A percentile compares a stretch with the other conserved stretches of the same genome.
Conservation (phyloP, 768 basidiomycete genomes). For the Tulasnella sp. region DNA sequence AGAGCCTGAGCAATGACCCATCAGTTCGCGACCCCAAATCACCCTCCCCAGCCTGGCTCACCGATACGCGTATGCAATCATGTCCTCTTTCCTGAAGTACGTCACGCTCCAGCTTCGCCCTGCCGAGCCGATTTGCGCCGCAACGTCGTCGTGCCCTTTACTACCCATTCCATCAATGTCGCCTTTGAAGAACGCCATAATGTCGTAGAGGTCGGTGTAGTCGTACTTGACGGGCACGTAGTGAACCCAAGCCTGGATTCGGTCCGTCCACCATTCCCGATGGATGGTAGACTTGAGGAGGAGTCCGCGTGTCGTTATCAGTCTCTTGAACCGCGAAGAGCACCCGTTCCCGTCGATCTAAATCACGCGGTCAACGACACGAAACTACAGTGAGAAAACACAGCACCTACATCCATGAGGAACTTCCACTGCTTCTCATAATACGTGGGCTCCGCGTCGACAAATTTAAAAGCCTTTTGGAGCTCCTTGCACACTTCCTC, state of each 20-base stretch:
- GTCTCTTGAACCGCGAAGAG: constrained; percentile 26
- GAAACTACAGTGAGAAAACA: neutral
- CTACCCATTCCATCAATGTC: constrained; percentile 28
- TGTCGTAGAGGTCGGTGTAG: constrained; percentile 56
- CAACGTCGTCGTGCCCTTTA: constrained; percentile 45
- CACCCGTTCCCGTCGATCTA: constrained; percentile 26
- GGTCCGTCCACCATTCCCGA: constrained; percentile 56
- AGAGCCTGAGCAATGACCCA: constrained; percentile 27
- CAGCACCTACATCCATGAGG: constrained; percentile 23
- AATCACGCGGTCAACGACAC: neutral
- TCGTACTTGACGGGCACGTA: constrained; percentile 57
- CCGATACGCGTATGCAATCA: constrained; percentile 49
- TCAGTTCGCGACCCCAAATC: neutral
- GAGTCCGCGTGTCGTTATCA: constrained; percentile 24
- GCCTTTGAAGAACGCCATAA: constrained; percentile 62
- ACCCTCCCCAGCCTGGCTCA: constrained; percentile 19
- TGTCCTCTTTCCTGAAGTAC: constrained; percentile 51
- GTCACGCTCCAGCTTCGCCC: constrained; percentile 46
- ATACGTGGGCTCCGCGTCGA: neutral
- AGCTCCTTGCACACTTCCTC: neutral
- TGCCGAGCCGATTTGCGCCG: constrained; percentile 40
- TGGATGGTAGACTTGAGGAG: constrained; percentile 27
- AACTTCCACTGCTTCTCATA: constrained; percentile 22
- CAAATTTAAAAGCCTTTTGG: neutral
- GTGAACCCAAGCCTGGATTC: constrained; percentile 59